Evolutionary conservation across 164 flowering plant species (phyloP).

Genomic region (Vitis amurensis): DNA sequence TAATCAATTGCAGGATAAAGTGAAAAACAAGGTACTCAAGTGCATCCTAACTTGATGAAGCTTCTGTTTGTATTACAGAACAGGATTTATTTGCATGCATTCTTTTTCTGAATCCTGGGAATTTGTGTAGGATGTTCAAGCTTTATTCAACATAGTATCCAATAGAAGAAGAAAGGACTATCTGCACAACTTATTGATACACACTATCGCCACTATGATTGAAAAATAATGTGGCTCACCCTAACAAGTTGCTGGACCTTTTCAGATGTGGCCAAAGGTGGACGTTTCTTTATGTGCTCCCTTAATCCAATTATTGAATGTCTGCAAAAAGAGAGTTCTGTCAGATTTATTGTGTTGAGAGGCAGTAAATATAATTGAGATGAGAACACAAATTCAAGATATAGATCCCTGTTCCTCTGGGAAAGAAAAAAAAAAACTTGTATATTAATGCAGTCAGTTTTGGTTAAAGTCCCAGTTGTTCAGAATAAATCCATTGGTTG

Average conservation of each 20-base stretch:
- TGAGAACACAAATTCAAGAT: not conserved
- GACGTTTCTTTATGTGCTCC: constrained; percentile 97
- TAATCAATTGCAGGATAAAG: not conserved
- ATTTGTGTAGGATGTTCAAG: not conserved
- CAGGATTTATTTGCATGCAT: not conserved
- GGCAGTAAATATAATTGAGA: not conserved
- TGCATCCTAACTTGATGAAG: not conserved
- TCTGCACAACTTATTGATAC: not conserved
- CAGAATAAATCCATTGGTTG: not conserved
- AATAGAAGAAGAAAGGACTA: not conserved
- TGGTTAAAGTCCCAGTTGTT: not conserved
- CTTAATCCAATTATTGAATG: constrained; percentile 78
- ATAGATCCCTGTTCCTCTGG: too few relatives aligned
- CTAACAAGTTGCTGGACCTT: constrained; percentile 93
- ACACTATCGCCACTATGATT: not conserved
- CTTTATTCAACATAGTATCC: not conserved
- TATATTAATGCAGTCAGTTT: too few relatives aligned
- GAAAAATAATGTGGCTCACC: constrained; percentile 45
- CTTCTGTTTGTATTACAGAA: not conserved
- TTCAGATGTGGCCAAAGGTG: constrained; percentile 93
- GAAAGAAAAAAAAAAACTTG: too few relatives aligned
- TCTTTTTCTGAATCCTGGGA: too few relatives aligned
- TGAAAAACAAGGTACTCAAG: not conserved
- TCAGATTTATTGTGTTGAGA: not conserved
- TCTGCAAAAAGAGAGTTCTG: constrained; percentile 38